A percentile compares a stretch with the other conserved stretches of the same genome.
phyloP scores from a whole-genome alignment of 495 filamentous ascomycete species.

The Pyrenopolyporus hunteri region DNA sequence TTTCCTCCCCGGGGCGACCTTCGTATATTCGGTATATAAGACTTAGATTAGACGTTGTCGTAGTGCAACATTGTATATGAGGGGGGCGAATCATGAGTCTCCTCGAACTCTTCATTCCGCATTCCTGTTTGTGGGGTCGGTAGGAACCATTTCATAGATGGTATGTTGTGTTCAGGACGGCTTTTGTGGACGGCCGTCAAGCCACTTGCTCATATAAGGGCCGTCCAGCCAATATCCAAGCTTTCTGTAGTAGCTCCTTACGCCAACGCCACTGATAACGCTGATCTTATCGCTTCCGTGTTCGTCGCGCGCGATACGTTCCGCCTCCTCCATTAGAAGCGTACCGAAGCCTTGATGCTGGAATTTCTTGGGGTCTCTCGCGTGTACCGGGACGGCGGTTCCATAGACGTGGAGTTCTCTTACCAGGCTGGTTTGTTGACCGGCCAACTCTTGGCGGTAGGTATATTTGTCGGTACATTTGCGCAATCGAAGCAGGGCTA shows the following conservation, averaged over 20 bases:
- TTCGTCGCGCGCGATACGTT: slow-evolving; percentile 90
- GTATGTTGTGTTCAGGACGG: slow-evolving; percentile 5
- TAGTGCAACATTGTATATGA: too few relatives aligned
- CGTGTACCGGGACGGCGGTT: slow-evolving; percentile 92
- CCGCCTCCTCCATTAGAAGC: slow-evolving; percentile 95
- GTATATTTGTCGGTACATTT: slow-evolving; percentile 91
- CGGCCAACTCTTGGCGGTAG: slow-evolving; percentile 84
- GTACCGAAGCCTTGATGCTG: slow-evolving; percentile 98
- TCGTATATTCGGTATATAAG: too few relatives aligned
- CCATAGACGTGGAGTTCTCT: slow-evolving; percentile 97
- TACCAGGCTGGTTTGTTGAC: slow-evolving; percentile 88
- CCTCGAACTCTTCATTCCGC: background rate
- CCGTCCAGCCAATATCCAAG: slow-evolving; percentile 93
- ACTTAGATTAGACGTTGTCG: too few relatives aligned
- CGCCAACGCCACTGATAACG: slow-evolving; percentile 94
- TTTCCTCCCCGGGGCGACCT: too few relatives aligned
- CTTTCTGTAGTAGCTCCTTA: slow-evolving; percentile 90
- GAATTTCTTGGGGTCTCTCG: slow-evolving; percentile 90
- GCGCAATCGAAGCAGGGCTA: slow-evolving; percentile 85
- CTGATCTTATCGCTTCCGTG: slow-evolving; percentile 92
- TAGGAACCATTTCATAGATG: background rate
- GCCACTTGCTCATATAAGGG: slow-evolving; percentile 83
- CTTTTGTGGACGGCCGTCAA: slow-evolving; percentile 48
- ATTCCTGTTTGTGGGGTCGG: background rate
- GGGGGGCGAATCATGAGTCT: background rate